Conservation (phyloP, 169 alveolate species). For the Plasmodium billcollinsi region DNA sequence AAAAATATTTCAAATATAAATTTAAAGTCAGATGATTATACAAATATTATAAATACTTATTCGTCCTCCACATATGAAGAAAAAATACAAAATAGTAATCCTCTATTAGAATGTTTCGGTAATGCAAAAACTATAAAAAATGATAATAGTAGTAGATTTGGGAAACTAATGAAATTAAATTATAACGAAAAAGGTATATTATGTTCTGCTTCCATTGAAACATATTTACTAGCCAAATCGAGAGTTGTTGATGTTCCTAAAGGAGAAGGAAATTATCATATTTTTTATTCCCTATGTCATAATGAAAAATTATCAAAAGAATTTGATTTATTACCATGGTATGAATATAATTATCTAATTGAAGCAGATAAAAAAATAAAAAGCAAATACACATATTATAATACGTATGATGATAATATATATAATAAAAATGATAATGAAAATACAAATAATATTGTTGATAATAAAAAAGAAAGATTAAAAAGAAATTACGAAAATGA, state of each 20-base stretch:
- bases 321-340: constrained; percentile 69
- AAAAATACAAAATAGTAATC: constrained; percentile 94
- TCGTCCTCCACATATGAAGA: constrained; percentile 76
- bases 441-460: background rate
- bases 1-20: background rate
- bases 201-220: constrained; percentile 94
- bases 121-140: constrained; percentile 98
- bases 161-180: constrained; percentile 95
- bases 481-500: background rate
- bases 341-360: constrained; percentile 65
- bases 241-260: constrained; percentile 92
- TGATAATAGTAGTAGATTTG: constrained; percentile 98
- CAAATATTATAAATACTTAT: no score
- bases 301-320: constrained; percentile 40
- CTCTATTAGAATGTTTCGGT: constrained; percentile 98
- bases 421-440: constrained; percentile 11
- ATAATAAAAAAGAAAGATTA: background rate
- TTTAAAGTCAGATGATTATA: background rate
- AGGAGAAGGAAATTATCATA: constrained; percentile 97
- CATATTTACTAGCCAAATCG: constrained; percentile 97
- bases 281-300: constrained; percentile 93
- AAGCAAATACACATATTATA: background rate
- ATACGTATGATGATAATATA: constrained; percentile 6
- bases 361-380: constrained; percentile 14
- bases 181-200: constrained; percentile 92